Conservation (phyloP, 2,329 filamentous ascomycete genomes). For the Drechslera avenae region DNA sequence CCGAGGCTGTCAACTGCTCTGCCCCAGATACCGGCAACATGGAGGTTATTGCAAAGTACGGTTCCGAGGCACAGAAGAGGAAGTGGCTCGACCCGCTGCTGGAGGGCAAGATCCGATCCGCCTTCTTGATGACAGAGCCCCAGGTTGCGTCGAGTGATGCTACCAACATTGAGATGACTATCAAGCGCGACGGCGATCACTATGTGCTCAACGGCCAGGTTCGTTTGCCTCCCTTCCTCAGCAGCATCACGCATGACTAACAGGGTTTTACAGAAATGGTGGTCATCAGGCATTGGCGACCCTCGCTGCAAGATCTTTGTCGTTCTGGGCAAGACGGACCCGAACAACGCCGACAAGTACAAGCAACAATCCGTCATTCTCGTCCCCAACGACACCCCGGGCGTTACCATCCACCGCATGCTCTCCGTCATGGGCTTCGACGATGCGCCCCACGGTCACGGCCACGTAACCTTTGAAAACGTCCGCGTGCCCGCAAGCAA, state of each 20-base stretch:
- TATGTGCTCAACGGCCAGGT: constrained; percentile 90
- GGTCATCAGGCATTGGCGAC: constrained; percentile 95
- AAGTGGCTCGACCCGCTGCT: constrained; percentile 82
- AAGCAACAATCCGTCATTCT: constrained; percentile 91
- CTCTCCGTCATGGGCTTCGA: constrained; percentile 93
- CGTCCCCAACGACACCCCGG: constrained; percentile 78
- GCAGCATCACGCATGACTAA: not conserved
- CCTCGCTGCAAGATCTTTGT: constrained; percentile 91
- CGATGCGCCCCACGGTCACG: constrained; percentile 97
- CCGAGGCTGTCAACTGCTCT: constrained; percentile 79
- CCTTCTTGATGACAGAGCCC: constrained; percentile 94
- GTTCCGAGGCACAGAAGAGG: constrained; percentile 81
- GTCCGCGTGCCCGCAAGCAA: constrained; percentile 84
- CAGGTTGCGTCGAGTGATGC: constrained; percentile 88
- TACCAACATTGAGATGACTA: constrained; percentile 86
- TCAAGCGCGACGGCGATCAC: constrained; percentile 80
- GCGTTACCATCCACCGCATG: constrained; percentile 93
- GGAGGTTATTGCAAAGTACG: constrained; percentile 93
- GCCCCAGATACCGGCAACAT: constrained; percentile 95
- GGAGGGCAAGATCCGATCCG: constrained; percentile 83
- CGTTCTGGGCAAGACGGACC: constrained; percentile 92
- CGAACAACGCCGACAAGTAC: constrained; percentile 76
- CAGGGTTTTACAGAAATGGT: constrained; percentile 95
- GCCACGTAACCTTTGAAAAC: constrained; percentile 86
- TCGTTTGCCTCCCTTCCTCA: constrained; percentile 29